Conservation (phyloP, 306 rosid species). For the Cucurbita moschata region DNA sequence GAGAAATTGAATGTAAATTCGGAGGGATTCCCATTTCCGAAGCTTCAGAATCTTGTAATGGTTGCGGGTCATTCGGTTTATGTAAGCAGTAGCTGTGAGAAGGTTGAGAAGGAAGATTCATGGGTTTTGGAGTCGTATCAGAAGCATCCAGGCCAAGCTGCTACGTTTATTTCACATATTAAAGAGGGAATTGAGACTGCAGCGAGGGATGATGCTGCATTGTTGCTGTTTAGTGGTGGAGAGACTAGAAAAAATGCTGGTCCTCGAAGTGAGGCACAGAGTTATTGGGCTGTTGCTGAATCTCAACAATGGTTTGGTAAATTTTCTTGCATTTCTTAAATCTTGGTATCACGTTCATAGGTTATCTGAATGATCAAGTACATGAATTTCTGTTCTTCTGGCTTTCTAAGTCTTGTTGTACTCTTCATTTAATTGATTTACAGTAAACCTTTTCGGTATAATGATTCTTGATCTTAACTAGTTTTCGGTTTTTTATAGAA, state of each 20-base stretch:
- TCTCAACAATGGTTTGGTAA: slow-evolving; percentile 79
- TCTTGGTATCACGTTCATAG: neutral
- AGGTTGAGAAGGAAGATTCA: slow-evolving; percentile 71
- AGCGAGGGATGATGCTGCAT: slow-evolving; percentile 41
- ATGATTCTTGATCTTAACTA: neutral
- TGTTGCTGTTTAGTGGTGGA: slow-evolving; percentile 91
- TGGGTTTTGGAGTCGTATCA: slow-evolving; percentile 93
- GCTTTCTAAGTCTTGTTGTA: neutral
- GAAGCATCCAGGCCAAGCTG: slow-evolving; percentile 82
- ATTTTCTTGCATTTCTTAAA: slow-evolving; percentile 7
- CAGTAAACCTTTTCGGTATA: neutral
- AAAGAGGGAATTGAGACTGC: slow-evolving; percentile 42
- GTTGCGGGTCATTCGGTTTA: slow-evolving; percentile 45
- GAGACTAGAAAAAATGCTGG: slow-evolving; percentile 84
- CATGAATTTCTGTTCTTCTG: neutral
- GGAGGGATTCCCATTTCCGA: slow-evolving; percentile 24
- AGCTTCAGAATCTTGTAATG: slow-evolving; percentile 56
- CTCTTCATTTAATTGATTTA: neutral
- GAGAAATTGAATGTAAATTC: slow-evolving; percentile 13
- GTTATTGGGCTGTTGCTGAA: slow-evolving; percentile 91
- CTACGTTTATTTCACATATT: slow-evolving; percentile 64
- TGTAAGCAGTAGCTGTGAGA: slow-evolving; percentile 63
- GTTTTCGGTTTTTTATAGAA: neutral
- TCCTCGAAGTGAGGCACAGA: slow-evolving; percentile 93
- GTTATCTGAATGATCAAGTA: neutral